Evolutionary conservation across 257 asterid genomes (phyloP).

Genomic region (Nicotiana benthamiana): DNA sequence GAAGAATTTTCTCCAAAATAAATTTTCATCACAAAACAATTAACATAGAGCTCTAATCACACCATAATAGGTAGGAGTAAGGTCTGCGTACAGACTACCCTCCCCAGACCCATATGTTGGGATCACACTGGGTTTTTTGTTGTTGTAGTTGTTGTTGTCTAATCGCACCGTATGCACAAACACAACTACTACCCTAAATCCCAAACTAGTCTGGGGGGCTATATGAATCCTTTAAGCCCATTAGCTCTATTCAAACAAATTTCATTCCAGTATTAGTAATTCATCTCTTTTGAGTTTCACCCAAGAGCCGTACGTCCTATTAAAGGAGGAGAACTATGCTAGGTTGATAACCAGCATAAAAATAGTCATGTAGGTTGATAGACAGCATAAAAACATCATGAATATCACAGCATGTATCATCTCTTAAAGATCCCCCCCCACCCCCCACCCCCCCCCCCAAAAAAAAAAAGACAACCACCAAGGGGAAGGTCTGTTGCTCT

Average conservation of each 20-base stretch:
- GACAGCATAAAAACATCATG: neutral
- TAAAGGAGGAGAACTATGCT: neutral
- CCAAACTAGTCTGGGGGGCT: neutral
- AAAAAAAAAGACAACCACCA: no score
- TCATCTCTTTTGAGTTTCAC: neutral
- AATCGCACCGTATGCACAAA: neutral
- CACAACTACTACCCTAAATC: neutral
- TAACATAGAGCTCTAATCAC: neutral
- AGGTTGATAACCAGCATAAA: neutral
- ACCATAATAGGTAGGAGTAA: no score
- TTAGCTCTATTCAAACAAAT: neutral
- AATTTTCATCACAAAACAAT: neutral
- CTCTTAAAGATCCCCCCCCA: neutral
- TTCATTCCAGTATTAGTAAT: neutral
- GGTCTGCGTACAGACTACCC: no score
- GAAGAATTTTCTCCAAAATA: neutral
- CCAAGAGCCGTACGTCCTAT: neutral
- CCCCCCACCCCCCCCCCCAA: neutral
- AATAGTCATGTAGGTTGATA: neutral
- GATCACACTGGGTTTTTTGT: no score
- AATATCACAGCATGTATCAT: neutral
- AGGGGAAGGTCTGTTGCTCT: neutral
- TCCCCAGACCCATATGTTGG: no score
- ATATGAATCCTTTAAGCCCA: neutral
- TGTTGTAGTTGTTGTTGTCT: no score